Base-by-base conservation (phyloP, 2,329 filamentous ascomycete species). In the Alternaria metachromatica region DNA sequence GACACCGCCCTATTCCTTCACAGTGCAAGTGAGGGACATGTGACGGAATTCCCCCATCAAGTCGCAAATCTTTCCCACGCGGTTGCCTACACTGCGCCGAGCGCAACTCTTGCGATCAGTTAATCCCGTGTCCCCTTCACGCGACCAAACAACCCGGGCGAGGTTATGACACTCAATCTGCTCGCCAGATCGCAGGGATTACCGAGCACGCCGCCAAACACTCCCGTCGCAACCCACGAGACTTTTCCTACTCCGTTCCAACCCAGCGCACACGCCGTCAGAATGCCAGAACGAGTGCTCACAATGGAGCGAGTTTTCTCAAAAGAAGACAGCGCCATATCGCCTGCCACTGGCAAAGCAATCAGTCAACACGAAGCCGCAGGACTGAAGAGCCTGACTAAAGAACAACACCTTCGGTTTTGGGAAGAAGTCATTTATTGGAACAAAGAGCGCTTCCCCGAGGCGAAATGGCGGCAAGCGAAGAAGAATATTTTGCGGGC, bases 291-390 rank as follows among this genome's bases (percentile, higher is more conserved):
- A 18, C 21, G 37, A n/a, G 30, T n/a, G 15, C 11, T 23, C 13
- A 9, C 37, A 18, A 18, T 28, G 10, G 30, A 18, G 7, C 21
- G 25, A 5, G 30, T 4, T 11, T 15, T 23, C 10, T 5, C 33
- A 1, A 23, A 21, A 9, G 7, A 23, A 0, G 37, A 26, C 18
- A 23, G 50, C 11, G 12, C 30, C 11, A 45, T 51, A 5, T 46
- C 56, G 6, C 56, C 53, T 0, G 48, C 55, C 8, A 48, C 57
- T 7, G 57, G 25, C 51, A 57, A 58, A 13, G 5, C 23, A 11
- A 21, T 62, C 12, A 68, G 67, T 20, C 45, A 63, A 50, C 63
- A 74, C 33, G 63, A 72, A 28, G 64, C 62, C 13, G 57, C 62
- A 8, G 65, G 66, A 20, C 60, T 72, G 8, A 72, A 71, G 23